Evolutionary conservation across 805 yeast genomes (phyloP).

Genomic region (Saccharomycopsis javanensis): DNA sequence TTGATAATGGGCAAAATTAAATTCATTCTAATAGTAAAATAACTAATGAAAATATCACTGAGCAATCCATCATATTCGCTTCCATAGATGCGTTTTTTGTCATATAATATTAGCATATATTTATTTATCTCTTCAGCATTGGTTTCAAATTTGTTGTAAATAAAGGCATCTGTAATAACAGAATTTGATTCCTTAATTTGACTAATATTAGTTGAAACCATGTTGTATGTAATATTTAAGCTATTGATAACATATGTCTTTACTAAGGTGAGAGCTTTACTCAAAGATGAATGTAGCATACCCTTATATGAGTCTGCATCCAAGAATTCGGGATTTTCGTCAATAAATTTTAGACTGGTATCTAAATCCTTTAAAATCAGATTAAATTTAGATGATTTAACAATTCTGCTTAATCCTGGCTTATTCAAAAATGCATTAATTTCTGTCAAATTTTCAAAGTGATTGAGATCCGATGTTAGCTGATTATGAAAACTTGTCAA

Average conservation of each 20-base stretch:
- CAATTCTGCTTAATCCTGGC: constrained; percentile 60
- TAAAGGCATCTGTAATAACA: constrained; percentile 49
- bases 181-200: constrained; percentile 24
- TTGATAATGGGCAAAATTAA: constrained; percentile 37
- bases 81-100: constrained; percentile 26
- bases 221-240: constrained; percentile 28
- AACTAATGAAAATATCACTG: constrained; percentile 54
- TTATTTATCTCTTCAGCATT: constrained; percentile 32
- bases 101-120: constrained; percentile 20
- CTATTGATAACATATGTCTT: constrained; percentile 48
- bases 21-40: constrained; percentile 46
- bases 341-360: constrained; percentile 51
- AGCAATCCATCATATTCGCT: constrained; percentile 57
- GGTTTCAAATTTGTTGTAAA: constrained; percentile 53
- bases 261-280: constrained; percentile 67
- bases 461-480: constrained; percentile 39
- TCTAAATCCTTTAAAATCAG: constrained; percentile 51
- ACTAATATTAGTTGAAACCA: constrained; percentile 24
- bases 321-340: constrained; percentile 46
- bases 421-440: constrained; percentile 61
- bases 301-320: constrained; percentile 61
- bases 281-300: constrained; percentile 74
- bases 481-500: constrained; percentile 35
- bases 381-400: constrained; percentile 41
- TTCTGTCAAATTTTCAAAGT: constrained; percentile 63